Evolutionary conservation across 371 early-diverging fungal species (phyloP), one percentile per base, ranked within the genome.

Genomic region (Haplosporangium sp.): DNA sequence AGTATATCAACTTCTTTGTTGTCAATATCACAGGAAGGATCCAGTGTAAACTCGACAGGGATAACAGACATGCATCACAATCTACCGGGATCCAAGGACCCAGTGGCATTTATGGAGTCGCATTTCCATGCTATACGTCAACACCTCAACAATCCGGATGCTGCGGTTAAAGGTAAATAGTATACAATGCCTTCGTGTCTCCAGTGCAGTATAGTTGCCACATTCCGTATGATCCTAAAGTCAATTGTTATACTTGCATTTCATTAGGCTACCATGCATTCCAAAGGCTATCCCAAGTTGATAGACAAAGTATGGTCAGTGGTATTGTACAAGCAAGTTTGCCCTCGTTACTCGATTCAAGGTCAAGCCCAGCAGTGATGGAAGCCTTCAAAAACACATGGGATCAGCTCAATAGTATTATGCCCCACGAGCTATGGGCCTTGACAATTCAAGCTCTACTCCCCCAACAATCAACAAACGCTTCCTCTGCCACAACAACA

Each of bases 331-430:
- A 72, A 2, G 66, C 69, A 9, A 75, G 76, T 35, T 27, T 75
- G 42, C 82, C 82, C 7, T 69, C 72, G 0, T 59, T 81, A 11
- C 66, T 81, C 8, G 69, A 81, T 58, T 69, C 82, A 6, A 50
- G 48, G 9, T 71, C 82, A 10, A 47, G 59, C 17, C 75, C 82
- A 2, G 52, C 68, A 0, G 82, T 75, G 9, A 65, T 81, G 65
- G 82, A 81, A n/a, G 76, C 70, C 4, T 81, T 81, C 66, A 81
- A 81, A 55, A 81, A 72, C 4, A 75, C 75, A 17, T 81, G 82
- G 82, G 82, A 81, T 60, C 69, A 63, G 47, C 72, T 81, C 38
- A 81, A 81, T 47, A 62, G 76, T 9, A 50, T 81, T 44, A 81
- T 81, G 76, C 76, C 82, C 0, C 82, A 81, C 40, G 82, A 81